phyloP scores from a whole-genome alignment of 2,329 filamentous ascomycete species.

The Diaporthe aspalathi region DNA sequence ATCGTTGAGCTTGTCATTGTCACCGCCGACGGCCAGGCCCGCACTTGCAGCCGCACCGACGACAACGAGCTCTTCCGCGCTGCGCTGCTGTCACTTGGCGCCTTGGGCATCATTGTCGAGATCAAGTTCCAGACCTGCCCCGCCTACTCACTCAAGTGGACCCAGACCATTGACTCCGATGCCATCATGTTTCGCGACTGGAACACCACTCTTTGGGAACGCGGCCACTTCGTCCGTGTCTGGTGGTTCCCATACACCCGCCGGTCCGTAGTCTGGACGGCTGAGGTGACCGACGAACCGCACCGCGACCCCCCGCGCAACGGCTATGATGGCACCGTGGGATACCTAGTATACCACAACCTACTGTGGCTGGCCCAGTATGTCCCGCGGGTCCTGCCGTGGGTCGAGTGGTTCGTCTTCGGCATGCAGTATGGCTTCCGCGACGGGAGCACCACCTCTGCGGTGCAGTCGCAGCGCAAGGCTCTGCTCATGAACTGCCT shows the following conservation, averaged over 20 bases:
- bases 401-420: slow-evolving; percentile 96
- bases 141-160: slow-evolving; percentile 87
- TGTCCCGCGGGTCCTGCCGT: slow-evolving; percentile 82
- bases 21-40: slow-evolving; percentile 80
- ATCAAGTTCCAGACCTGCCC: slow-evolving; percentile 86
- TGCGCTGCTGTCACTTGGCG: slow-evolving; percentile 86
- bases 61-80: slow-evolving; percentile 88
- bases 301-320: slow-evolving; percentile 69
- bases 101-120: slow-evolving; percentile 90
- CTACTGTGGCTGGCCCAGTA: slow-evolving; percentile 84
- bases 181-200: slow-evolving; percentile 76
- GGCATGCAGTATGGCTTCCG: slow-evolving; percentile 96
- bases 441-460: slow-evolving; percentile 74
- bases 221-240: slow-evolving; percentile 88
- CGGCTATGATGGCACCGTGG: slow-evolving; percentile 85
- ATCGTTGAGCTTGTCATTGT: slow-evolving; percentile 82
- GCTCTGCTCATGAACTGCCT: slow-evolving; percentile 96
- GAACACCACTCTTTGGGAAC: slow-evolving; percentile 81
- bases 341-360: slow-evolving; percentile 93
- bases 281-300: slow-evolving; percentile 78
- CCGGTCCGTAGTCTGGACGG: slow-evolving; percentile 88
- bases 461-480: slow-evolving; percentile 81
- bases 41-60: slow-evolving; percentile 74
- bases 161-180: slow-evolving; percentile 81
- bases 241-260: slow-evolving; percentile 98